Percentiles rank a stretch among this genome's conserved stretches.
These are phyloP conservation scores for Diaporthe vexans DNA, from an alignment of 2,329 filamentous ascomycete genomes.

Conservation along the genomic window DNA sequence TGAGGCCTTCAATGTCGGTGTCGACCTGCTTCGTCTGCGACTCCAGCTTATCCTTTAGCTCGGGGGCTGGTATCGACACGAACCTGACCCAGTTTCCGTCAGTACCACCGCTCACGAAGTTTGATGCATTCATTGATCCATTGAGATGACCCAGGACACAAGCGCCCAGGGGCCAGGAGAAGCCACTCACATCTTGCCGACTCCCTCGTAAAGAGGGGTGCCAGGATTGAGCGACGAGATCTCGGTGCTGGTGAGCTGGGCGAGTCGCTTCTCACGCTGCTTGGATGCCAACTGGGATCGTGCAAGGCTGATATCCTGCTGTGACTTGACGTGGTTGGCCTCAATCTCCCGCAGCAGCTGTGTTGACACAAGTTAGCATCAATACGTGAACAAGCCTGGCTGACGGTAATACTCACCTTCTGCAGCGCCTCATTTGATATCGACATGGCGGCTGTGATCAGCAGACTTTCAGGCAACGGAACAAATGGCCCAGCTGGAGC, in stretches of 20 bases:
- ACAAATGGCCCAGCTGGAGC: background rate
- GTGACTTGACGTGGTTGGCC: constrained; percentile 86
- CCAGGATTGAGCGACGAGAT: constrained; percentile 80
- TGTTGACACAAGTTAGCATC: constrained; percentile 22
- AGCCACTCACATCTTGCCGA: constrained; percentile 89
- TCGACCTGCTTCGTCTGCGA: constrained; percentile 82
- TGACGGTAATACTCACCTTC: constrained; percentile 73
- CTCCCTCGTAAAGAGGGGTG: constrained; percentile 91
- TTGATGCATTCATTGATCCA: constrained; percentile 29
- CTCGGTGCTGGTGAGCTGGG: constrained; percentile 89
- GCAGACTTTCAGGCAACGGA: background rate
- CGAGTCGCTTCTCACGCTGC: constrained; percentile 88
- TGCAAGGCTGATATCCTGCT: constrained; percentile 92
- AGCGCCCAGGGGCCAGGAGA: background rate
- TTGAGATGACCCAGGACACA: background rate
- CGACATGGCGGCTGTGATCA: constrained; percentile 69
- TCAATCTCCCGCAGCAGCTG: constrained; percentile 96
- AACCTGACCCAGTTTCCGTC: constrained; percentile 74
- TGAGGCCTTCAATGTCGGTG: constrained; percentile 82
- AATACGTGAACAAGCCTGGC: background rate
- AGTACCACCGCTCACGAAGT: constrained; percentile 20
- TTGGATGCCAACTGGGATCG: constrained; percentile 87
- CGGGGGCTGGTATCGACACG: constrained; percentile 79
- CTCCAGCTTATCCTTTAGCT: constrained; percentile 82
- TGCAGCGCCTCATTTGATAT: constrained; percentile 94